Conservation (phyloP, 2,329 filamentous ascomycete genomes). For the Dothidotthia symphoricarpi region DNA sequence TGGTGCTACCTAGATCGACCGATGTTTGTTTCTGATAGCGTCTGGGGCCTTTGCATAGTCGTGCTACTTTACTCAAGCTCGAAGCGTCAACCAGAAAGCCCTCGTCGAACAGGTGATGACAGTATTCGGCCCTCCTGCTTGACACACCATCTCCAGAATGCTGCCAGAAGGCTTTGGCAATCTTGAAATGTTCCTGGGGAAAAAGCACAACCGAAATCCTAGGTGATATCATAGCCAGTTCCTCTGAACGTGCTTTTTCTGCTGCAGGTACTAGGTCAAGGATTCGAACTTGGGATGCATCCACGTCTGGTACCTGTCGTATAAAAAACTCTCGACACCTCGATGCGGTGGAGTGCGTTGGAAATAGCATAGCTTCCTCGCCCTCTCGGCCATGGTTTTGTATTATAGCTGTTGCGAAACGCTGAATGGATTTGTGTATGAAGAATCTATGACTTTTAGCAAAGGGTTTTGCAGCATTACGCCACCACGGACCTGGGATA, state of each 20-base stretch:
- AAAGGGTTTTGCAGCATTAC: neutral
- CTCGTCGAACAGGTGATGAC: slow-evolving; percentile 69
- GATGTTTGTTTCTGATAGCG: slow-evolving; percentile 70
- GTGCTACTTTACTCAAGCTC: slow-evolving; percentile 37
- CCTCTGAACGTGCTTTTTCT: slow-evolving; percentile 51
- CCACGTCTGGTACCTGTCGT: slow-evolving; percentile 55
- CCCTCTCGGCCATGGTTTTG: slow-evolving; percentile 60
- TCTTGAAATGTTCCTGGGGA: slow-evolving; percentile 61
- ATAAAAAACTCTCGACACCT: slow-evolving; percentile 74
- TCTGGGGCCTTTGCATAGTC: slow-evolving; percentile 67
- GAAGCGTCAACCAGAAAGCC: slow-evolving; percentile 59
- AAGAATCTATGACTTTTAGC: slow-evolving; percentile 66
- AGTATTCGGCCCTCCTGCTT: slow-evolving; percentile 88
- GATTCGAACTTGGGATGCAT: slow-evolving; percentile 52
- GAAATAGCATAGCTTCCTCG: slow-evolving; percentile 78
- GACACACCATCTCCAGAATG: slow-evolving; percentile 92
- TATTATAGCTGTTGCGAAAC: slow-evolving; percentile 68
- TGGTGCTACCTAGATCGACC: slow-evolving; percentile 42
- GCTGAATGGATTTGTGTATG: slow-evolving; percentile 77
- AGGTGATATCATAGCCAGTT: slow-evolving; percentile 46
- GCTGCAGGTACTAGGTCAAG: slow-evolving; percentile 65
- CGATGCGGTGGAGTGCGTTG: slow-evolving; percentile 65
- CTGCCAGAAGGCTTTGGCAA: slow-evolving; percentile 96
- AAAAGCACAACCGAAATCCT: slow-evolving; percentile 62
- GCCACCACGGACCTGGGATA: slow-evolving; percentile 69